Percentiles rank a stretch among this genome's conserved stretches.
Conservation (phyloP, 1,284 basidiomycete species). For the Coniferiporia sulphurascens region DNA sequence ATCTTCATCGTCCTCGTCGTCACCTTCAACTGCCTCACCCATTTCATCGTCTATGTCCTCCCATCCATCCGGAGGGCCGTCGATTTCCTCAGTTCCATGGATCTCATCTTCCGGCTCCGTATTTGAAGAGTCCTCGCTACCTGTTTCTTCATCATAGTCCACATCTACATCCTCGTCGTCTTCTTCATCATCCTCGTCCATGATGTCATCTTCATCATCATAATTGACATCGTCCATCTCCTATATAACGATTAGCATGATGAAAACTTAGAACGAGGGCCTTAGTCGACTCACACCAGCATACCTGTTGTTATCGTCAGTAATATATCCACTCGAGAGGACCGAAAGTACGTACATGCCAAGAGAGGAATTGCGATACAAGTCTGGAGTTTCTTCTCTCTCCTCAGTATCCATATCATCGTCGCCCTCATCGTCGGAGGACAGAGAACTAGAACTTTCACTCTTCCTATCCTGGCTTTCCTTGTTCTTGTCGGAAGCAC, state of each 20-base stretch:
- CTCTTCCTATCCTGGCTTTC: conserved; percentile 48
- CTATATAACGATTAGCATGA: conserved; percentile 33
- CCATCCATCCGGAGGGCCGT: conserved; percentile 27
- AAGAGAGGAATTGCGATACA: conserved; percentile 95
- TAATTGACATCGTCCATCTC: conserved; percentile 79
- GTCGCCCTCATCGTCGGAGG: conserved; percentile 48
- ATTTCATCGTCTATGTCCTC: conserved; percentile 57
- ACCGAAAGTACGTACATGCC: conserved; percentile 69
- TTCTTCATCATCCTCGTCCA: conserved; percentile 77
- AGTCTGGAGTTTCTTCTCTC: conserved; percentile 83
- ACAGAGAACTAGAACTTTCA: conserved; percentile 52
- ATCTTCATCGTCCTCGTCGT: conserved; percentile 48
- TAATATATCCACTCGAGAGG: not conserved
- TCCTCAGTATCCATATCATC: conserved; percentile 35
- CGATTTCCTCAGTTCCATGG: conserved; percentile 31
- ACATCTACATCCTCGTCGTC: conserved; percentile 83
- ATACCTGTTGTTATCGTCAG: conserved; percentile 42
- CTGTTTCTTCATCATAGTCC: conserved; percentile 79
- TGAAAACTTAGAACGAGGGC: conserved; percentile 12
- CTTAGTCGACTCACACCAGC: conserved; percentile 61
- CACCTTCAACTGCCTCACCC: conserved; percentile 57
- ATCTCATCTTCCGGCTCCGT: conserved; percentile 64
- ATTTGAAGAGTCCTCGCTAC: conserved; percentile 72
- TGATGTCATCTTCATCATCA: conserved; percentile 64
- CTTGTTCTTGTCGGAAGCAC: conserved; percentile 68